A percentile compares a stretch with the other conserved stretches of the same genome.
phyloP scores from a whole-genome alignment of 2,329 filamentous ascomycete genomes.

The Xenoacremonium recifei region DNA sequence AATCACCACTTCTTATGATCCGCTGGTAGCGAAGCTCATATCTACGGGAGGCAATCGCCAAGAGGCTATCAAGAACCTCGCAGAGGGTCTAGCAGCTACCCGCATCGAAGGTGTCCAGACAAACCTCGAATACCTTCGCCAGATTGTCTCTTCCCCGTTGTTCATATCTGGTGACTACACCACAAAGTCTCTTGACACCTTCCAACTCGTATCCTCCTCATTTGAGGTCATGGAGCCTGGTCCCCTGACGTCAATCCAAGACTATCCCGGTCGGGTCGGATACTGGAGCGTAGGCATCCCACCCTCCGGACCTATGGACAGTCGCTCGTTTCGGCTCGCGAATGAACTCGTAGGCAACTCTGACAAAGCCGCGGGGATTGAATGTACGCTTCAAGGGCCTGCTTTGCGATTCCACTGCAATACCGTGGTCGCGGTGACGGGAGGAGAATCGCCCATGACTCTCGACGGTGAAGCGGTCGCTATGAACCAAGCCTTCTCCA shows the following conservation, averaged over 20 bases:
- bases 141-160: conserved; percentile 26
- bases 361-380: conserved; percentile 28
- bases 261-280: conserved; percentile 37
- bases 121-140: conserved; percentile 33
- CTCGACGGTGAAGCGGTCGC: conserved; percentile 21
- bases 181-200: conserved; percentile 33
- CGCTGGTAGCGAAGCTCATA: conserved; percentile 75
- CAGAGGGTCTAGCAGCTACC: conserved; percentile 54
- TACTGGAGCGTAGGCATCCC: conserved; percentile 40
- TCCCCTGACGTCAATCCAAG: conserved; percentile 37
- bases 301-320: conserved; percentile 41
- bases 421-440: conserved; percentile 31
- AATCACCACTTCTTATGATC: conserved; percentile 73
- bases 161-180: conserved; percentile 29
- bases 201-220: conserved; percentile 24
- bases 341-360: conserved; percentile 36
- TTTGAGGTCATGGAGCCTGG: conserved; percentile 38
- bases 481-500: conserved; percentile 20
- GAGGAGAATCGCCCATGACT: conserved; percentile 24
- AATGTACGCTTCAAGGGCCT: conserved; percentile 34
- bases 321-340: conserved; percentile 32
- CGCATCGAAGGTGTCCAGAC: conserved; percentile 31
- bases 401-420: conserved; percentile 33
- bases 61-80: conserved; percentile 63
- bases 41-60: conserved; percentile 58